Conservation (phyloP, 2,329 filamentous ascomycete genomes). For the Botrytis aclada region DNA sequence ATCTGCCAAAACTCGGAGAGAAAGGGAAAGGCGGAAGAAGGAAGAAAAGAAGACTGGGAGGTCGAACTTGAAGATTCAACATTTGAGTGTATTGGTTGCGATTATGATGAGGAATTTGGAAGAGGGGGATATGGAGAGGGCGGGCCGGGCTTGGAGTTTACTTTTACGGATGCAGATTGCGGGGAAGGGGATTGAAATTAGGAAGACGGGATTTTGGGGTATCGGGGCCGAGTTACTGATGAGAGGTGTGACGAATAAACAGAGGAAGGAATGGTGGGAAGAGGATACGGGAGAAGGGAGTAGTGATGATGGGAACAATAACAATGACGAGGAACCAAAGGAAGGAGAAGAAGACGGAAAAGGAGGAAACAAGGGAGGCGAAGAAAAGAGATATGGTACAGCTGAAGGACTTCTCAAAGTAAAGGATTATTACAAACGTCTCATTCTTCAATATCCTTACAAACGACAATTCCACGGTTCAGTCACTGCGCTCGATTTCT, state of each 20-base stretch:
- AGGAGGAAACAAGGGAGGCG: conserved; percentile 6
- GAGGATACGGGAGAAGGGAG: conserved; percentile 1
- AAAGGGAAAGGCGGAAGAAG: conserved; percentile 11
- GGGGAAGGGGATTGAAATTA: conserved; percentile 62
- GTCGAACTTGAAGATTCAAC: conserved; percentile 45
- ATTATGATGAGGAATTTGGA: conserved; percentile 71
- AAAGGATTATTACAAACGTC: conserved; percentile 69
- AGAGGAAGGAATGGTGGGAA: conserved; percentile 19
- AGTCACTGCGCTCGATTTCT: conserved; percentile 71
- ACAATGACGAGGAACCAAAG: conserved; percentile 15
- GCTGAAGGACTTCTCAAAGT: conserved; percentile 53
- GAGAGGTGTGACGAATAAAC: conserved; percentile 41
- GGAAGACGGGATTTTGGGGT: conserved; percentile 70
- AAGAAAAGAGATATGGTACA: conserved; percentile 40
- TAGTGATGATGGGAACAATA: background rate
- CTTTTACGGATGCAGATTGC: conserved; percentile 60
- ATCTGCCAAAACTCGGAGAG: conserved; percentile 23
- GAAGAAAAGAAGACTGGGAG: conserved; percentile 19
- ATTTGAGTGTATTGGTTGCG: conserved; percentile 65
- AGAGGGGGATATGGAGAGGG: conserved; percentile 66
- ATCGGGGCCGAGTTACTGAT: conserved; percentile 83
- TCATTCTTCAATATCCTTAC: conserved; percentile 76
- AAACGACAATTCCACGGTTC: conserved; percentile 55
- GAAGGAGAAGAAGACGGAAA: conserved; percentile 21
- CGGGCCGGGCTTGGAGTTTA: conserved; percentile 71